These are phyloP conservation scores for Colletotrichum navitas DNA, from an alignment of 2,329 filamentous ascomycete genomes.

Conservation along the genomic window DNA sequence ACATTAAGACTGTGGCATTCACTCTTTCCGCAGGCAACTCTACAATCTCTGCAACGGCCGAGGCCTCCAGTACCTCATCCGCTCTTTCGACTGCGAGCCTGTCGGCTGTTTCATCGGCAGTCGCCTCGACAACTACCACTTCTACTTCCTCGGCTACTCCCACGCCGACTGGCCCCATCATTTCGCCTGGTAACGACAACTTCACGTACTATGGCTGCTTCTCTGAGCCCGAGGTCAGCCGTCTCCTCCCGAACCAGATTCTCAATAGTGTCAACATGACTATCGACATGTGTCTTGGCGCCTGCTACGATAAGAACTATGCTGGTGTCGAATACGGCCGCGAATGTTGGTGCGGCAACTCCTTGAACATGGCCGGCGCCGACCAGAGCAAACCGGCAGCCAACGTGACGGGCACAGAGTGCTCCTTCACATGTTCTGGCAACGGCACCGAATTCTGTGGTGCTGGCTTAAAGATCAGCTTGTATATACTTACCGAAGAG, in stretches of 20 bases:
- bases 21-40: neutral
- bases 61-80: neutral
- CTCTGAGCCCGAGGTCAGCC: conserved; percentile 50
- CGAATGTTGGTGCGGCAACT: conserved; percentile 45
- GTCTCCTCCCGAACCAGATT: conserved; percentile 49
- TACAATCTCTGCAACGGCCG: conserved; percentile 9
- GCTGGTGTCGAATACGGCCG: conserved; percentile 44
- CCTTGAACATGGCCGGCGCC: conserved; percentile 45
- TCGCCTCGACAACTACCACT: neutral
- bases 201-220: conserved; percentile 55
- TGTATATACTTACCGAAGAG: conserved; percentile 47
- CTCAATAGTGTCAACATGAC: conserved; percentile 47
- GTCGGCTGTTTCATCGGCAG: neutral
- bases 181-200: conserved; percentile 52
- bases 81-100: neutral
- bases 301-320: conserved; percentile 41
- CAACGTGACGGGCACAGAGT: conserved; percentile 37
- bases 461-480: conserved; percentile 47
- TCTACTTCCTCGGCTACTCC: conserved; percentile 36
- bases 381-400: conserved; percentile 38
- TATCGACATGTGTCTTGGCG: conserved; percentile 41
- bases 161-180: conserved; percentile 46
- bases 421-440: conserved; percentile 41
- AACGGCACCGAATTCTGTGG: conserved; percentile 41
- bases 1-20: neutral